Evolutionary conservation across 208 protist species (phyloP).

Genomic region (Angomonas deanei): DNA sequence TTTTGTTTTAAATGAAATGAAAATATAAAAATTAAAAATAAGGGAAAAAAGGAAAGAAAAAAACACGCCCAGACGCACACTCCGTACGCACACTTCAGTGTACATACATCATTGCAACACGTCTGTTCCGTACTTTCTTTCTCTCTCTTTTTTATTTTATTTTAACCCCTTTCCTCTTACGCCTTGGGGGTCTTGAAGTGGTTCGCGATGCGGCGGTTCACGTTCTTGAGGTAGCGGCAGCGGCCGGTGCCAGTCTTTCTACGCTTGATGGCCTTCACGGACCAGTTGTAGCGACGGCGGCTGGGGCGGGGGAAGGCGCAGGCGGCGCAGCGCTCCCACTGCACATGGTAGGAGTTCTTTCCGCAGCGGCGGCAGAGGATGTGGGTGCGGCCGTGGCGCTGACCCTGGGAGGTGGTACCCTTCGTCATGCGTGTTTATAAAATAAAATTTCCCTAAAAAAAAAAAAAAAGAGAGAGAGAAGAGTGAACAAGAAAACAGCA

Average conservation of each 20-base stretch:
- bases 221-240: conserved; percentile 96
- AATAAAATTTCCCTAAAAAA: too few species aligned
- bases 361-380: conserved; percentile 98
- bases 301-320: conserved; percentile 97
- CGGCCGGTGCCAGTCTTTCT: conserved; percentile 98
- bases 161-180: background rate
- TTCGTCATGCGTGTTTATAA: conserved; percentile 71
- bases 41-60: conserved; percentile 1
- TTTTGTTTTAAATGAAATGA: background rate
- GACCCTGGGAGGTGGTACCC: conserved; percentile 88
- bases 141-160: background rate
- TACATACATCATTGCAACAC: background rate
- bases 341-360: conserved; percentile 95
- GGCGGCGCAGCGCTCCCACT: conserved; percentile 97
- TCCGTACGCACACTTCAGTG: too few species aligned
- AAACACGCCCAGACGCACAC: too few species aligned
- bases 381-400: conserved; percentile 94
- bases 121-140: background rate
- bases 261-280: conserved; percentile 96
- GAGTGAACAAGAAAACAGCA: background rate
- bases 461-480: conserved; percentile 4
- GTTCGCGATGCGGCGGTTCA: conserved; percentile 96
- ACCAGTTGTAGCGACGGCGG: conserved; percentile 97
- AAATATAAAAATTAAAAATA: conserved; percentile 6
- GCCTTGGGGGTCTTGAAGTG: conserved; percentile 94